phyloP scores from a whole-genome alignment of 2,329 filamentous ascomycete genomes.

The Diaporthe caulivora region DNA sequence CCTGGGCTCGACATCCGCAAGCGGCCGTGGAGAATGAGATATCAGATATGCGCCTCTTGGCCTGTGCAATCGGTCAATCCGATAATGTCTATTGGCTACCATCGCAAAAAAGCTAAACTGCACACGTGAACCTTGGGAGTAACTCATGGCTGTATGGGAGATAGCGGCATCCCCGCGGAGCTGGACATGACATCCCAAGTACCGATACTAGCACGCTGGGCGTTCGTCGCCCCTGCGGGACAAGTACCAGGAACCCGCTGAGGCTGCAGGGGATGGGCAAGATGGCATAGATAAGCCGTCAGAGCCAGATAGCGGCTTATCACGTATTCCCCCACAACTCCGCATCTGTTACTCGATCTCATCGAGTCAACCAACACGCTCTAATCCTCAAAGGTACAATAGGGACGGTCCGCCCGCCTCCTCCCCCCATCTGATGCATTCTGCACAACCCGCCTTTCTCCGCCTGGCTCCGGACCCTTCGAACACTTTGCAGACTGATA shows the following conservation, averaged over 20 bases:
- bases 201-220: not conserved
- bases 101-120: constrained; percentile 16
- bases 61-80: constrained; percentile 23
- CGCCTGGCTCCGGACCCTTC: not conserved
- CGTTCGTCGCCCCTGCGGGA: too few species aligned
- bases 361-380: constrained; percentile 55
- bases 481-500: not conserved
- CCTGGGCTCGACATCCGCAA: not conserved
- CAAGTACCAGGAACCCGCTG: not conserved
- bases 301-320: constrained; percentile 38
- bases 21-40: constrained; percentile 28
- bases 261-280: not conserved
- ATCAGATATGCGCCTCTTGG: constrained; percentile 25
- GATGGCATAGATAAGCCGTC: constrained; percentile 18
- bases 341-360: constrained; percentile 56
- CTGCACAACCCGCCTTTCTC: not conserved
- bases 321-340: constrained; percentile 39
- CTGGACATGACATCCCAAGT: constrained; percentile 1
- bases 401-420: not conserved
- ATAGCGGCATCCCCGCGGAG: constrained; percentile 17
- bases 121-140: constrained; percentile 20
- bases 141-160: not conserved
- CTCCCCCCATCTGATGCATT: not conserved
- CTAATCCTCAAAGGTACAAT: constrained; percentile 8
- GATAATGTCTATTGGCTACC: constrained; percentile 12